Evolutionary conservation across 495 filamentous ascomycete genomes (phyloP), one percentile per base, ranked within the genome.

Genomic region (Chaetomium fimeti): DNA sequence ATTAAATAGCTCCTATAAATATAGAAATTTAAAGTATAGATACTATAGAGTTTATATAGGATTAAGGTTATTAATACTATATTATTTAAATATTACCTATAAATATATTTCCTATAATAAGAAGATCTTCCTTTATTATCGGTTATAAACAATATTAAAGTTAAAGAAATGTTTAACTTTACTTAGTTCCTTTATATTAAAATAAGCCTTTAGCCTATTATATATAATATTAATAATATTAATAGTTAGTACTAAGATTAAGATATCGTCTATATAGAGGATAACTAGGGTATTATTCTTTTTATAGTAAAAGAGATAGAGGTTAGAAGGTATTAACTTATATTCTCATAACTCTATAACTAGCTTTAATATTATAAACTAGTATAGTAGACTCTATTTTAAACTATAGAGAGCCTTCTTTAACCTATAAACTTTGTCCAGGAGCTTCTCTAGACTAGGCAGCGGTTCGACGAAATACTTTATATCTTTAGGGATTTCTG

Each of bases 321-420:
- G 27, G 13, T 5, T 24, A 7, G 0, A 61, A 7, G 6, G 40
- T 8, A 1, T 56, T 9, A 11, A 62, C 29, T 32, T 7, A 7
- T 32, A 61, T n/a, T 58, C 52, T 3, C 62, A 15, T 22, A 32
- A 29, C 15, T 58, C 45, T n/a, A 66, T 42, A 0, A 66, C 32
- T 3, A 27, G 64, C 12, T 38, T 28, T 2, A 66, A 13, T 0
- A 40, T 61, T 0, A n/a, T 2, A 20, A 66, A 66, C 63, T 27
- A 66, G 63, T 66, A 66, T 7, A 66, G 29, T 12, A 42, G 63
- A 1, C 49, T 57, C 15, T 25, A 0, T 5, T 24, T 32, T 2
- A 65, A 11, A 3, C 62, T 15, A 18, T 65, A 65, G 2, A 65
- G 47, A 15, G 57, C 57, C 42, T 56, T 66, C 12, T 59, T 20